Evolutionary conservation across 352 stramenopile genomes (phyloP), one percentile per base, ranked within the genome.

Genomic region (Pythium phragmitis): DNA sequence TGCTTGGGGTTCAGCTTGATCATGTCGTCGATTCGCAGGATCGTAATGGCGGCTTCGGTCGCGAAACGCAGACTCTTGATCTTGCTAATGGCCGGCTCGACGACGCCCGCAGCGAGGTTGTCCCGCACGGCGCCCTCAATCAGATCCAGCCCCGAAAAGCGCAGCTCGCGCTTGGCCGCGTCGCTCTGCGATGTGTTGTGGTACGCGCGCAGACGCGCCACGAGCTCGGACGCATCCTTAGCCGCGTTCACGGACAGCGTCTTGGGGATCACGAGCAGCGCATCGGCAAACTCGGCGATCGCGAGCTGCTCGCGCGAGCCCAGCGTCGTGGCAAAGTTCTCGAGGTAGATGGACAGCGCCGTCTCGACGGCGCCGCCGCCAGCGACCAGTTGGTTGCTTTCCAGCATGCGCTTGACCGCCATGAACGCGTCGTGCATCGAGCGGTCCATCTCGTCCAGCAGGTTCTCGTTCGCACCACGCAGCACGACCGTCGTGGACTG

Each of bases 361-460:
- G 85, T 88, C 75, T 99, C 98, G 21, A 99, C 98, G 5, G 97
- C 96, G 58, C 98, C 98, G 28, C 98, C 98, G 54, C 98, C 98
- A 36, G 96, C 94, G 46, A 99, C 97, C 1, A 99, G 77, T 48
- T 98, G 97, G 76, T 99, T 99, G 67, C 87, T 98, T 83, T 99
- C 98, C n/a, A 99, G 86, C 91, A 99, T 98, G 47, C 98, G 89
- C 87, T 99, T 99, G 19, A 99, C 94, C n/a, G 99, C 96, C 87
- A 98, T 99, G 50, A 99, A 86, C 43, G 95, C 93, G 80, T 99
- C 98, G 74, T 99, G 97, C 60, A 99, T 87, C 21, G 97, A 98
- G 39, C 98, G 89, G 76, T 99, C 97, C 94, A 99, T 99, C 81
- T 99, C 98, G 72, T 99, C 97, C 12, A 99, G 81, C 89, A 99